Evolutionary conservation across 2,329 filamentous ascomycete genomes (phyloP).

Genomic region (Beauveria pseudobassiana): DNA sequence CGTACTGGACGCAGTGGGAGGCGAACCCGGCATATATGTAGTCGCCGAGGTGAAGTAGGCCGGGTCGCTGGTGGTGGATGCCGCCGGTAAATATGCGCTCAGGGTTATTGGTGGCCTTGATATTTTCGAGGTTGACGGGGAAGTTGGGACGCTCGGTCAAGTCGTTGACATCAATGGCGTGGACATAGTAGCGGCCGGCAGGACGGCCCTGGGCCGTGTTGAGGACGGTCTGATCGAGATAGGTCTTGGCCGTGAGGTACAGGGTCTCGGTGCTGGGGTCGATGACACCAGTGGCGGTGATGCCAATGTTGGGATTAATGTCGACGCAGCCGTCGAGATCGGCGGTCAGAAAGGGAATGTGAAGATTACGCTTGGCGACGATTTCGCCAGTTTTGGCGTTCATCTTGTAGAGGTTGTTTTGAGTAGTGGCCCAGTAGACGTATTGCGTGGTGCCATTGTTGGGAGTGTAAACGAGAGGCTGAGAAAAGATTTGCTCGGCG

Average conservation of each 20-base stretch:
- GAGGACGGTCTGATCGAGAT: conserved; percentile 24
- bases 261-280: conserved; percentile 36
- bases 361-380: conserved; percentile 38
- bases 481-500: conserved; percentile 45
- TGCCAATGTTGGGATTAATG: conserved; percentile 38
- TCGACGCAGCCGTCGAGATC: conserved; percentile 42
- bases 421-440: conserved; percentile 48
- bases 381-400: conserved; percentile 47
- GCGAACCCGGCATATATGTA: conserved; percentile 46
- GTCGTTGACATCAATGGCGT: conserved; percentile 32
- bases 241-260: conserved; percentile 38
- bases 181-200: conserved; percentile 29
- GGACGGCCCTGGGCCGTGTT: conserved; percentile 25
- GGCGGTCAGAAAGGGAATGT: conserved; percentile 40
- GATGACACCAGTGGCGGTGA: conserved; percentile 39
- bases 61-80: conserved; percentile 43
- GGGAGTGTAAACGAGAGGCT: conserved; percentile 44
- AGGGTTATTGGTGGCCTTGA: conserved; percentile 37
- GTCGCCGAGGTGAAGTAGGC: conserved; percentile 36
- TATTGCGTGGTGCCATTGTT: conserved; percentile 38
- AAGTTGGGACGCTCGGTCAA: conserved; percentile 33
- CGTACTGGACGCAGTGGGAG: conserved; percentile 48
- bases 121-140: conserved; percentile 40
- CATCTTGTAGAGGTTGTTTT: conserved; percentile 51
- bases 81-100: conserved; percentile 44